These are phyloP conservation scores for Apiotrichum domesticum DNA, from an alignment of 1,284 basidiomycete species.

Conservation along the genomic window DNA sequence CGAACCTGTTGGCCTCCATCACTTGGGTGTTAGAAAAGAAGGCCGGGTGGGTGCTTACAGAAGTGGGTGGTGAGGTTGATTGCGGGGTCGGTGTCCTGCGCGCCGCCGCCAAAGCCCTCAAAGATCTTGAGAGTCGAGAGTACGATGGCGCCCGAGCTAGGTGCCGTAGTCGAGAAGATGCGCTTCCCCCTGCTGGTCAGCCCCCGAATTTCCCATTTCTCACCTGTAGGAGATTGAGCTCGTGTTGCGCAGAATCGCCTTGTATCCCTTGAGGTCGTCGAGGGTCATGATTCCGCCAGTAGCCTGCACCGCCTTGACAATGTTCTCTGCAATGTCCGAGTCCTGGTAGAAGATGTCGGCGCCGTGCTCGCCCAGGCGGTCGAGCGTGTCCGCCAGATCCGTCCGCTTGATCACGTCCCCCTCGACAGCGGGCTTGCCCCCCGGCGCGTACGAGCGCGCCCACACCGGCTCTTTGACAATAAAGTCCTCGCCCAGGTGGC, in stretches of 20 bases:
- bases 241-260: conserved; percentile 20
- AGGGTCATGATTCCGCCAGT: conserved; percentile 21
- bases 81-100: conserved; percentile 14
- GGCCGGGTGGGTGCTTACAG: conserved; percentile 7
- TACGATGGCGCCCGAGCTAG: conserved; percentile 28
- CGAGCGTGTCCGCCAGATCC: conserved; percentile 24
- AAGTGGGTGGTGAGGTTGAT: conserved; percentile 42
- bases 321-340: conserved; percentile 21
- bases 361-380: conserved; percentile 23
- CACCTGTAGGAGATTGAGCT: conserved; percentile 25
- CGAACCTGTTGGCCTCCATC: conserved; percentile 45
- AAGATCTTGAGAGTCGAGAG: conserved; percentile 37
- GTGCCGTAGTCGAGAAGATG: conserved; percentile 27
- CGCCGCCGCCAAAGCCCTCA: conserved; percentile 23
- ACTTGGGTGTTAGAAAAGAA: conserved; percentile 12
- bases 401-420: conserved; percentile 21
- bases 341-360: conserved; percentile 21
- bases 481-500: conserved; percentile 22
- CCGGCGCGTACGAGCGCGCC: conserved; percentile 30
- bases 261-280: conserved; percentile 26
- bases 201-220: conserved; percentile 14
- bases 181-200: conserved; percentile 22
- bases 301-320: conserved; percentile 17
- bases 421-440: conserved; percentile 20
- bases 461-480: conserved; percentile 35